A percentile compares a stretch with the other conserved stretches of the same genome.
Evolutionary conservation across 176 grass and related monocot species (phyloP).

Genomic region (Musa troglodytarum): DNA sequence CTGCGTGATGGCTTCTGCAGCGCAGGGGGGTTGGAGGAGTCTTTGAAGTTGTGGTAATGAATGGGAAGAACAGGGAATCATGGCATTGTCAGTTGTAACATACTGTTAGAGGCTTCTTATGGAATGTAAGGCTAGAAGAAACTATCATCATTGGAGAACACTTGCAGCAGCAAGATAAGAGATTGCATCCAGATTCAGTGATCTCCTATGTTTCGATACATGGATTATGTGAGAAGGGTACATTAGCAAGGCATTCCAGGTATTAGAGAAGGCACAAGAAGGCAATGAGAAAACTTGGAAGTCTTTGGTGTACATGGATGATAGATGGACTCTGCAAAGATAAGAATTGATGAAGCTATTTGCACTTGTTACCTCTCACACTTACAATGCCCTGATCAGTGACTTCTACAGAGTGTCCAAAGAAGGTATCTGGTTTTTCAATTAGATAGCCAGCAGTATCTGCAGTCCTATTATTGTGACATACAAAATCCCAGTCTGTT

Average conservation of each 20-base stretch:
- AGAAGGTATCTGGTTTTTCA: constrained; percentile 46
- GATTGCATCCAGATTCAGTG: constrained; percentile 43
- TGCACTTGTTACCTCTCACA: constrained; percentile 50
- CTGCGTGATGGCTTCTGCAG: constrained; percentile 62
- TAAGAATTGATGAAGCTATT: constrained; percentile 44
- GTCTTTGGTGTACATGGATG: constrained; percentile 66
- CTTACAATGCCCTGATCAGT: constrained; percentile 80
- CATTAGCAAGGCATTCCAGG: constrained; percentile 56
- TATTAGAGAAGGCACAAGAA: constrained; percentile 36
- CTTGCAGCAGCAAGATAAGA: constrained; percentile 32
- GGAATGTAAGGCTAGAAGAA: constrained; percentile 45
- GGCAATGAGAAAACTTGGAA: constrained; percentile 39
- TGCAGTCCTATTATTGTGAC: constrained; percentile 71
- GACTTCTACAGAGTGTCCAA: constrained; percentile 42
- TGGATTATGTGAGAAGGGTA: constrained; percentile 77
- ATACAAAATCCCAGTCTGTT: constrained; percentile 71
- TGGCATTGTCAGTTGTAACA: constrained; percentile 57
- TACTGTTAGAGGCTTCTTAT: constrained; percentile 62
- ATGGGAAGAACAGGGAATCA: constrained; percentile 26
- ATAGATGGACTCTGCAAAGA: constrained; percentile 69
- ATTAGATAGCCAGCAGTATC: constrained; percentile 34
- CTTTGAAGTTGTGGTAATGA: constrained; percentile 54
- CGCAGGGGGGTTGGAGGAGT: constrained; percentile 30
- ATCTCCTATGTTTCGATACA: constrained; percentile 72
- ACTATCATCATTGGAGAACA: constrained; percentile 35